Base-by-base conservation (phyloP, 208 protist species). In the Trypanosoma conorhini region DNA sequence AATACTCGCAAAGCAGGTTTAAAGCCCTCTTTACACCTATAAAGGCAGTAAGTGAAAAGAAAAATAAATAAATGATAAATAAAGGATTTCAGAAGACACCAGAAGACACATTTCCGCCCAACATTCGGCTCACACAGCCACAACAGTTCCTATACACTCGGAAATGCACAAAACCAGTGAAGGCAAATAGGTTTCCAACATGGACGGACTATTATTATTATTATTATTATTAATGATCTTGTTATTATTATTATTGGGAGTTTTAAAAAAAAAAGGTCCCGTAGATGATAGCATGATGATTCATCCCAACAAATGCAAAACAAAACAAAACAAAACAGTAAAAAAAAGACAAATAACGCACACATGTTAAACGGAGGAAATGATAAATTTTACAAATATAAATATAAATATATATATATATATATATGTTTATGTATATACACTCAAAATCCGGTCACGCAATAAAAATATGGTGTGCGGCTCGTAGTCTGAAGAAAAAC, bases 1-100 rank as follows among this genome's bases (percentile, higher is more conserved):
- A 46, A 46, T 3, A 19, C 42, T 46, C 17, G 60, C 60, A 64
- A 67, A 51, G 31, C 67, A 69, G 8, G 40, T 50, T 22, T 22
- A 64, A 50, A n/a, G n/a, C 24, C n/a, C 17, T 38, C 22, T 57
- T 31, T 33, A 57, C 31, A 57, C 33, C 7, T 7, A 7, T 38
- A 38, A 38, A 38, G 7, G 33, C 33, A 38, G 24, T 56, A 56
- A 12, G 1, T 56, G n/a, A 56, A 56, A 31, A 56, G 3, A 17
- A 31, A 54, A 24, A 54, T 5, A 24, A 56, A 56, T 26, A 56
- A 3, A 5, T 31, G 3, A 10, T 30, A 56, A 56, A 10, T 30
- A 56, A 56, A 56, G 8, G 12, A 56, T 31, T 31, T 56, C 9
- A 56, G 13, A 56, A 30, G n/a, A 52, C n/a, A 26, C 8, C 24